Base-by-base conservation (phyloP, 805 yeast genomes). In the Blastobotrys attinorum region DNA sequence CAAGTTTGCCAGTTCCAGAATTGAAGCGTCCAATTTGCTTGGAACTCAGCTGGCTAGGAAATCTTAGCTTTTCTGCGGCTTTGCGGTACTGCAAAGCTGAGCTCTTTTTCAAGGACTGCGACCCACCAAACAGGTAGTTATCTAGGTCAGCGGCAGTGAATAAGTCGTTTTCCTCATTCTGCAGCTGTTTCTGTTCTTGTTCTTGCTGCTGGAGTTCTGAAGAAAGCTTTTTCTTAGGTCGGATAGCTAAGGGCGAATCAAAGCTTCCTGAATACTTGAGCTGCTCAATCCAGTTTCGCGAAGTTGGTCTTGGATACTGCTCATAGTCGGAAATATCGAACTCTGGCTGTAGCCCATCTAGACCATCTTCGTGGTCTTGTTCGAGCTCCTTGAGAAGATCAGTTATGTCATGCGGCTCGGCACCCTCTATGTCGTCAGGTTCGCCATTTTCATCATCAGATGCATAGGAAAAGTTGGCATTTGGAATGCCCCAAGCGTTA, bases 271-370 rank as follows among this genome's bases (percentile, higher is more conserved):
- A 71, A n/a, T 81, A 54, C 38, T 70, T 72, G 39, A 83, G 57
- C 54, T 83, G 90, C 11, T 71, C 66, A 20, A 75, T 66, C 90
- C 94, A 84, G 49, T 79, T 73, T 13, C 34, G 27, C 20, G 47
- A 39, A 20, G 27, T 21, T 23, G 13, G 25, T 13, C 39, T 7
- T 4, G 39, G 29, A n/a, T 21, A 22, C 17, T 4, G 8, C 16
- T 21, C 31, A 13, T 11, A 10, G 7, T 22, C 27, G 3, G 39
- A 15, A 20, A 35, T 21, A 8, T 31, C 33, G 16, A 31, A 31
- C 11, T 31, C 33, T 8, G 17, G 13, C 10, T 31, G 17, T 8
- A 31, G 16, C 29, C 7, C 29, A 25, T 8, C 29, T 11, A 32
- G 10, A 16, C 21, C 36, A 32, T 32, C 36, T 11, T 10, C 15